These are phyloP conservation scores for Penicillium flavigenum DNA, from an alignment of 495 filamentous ascomycete species.

Conservation along the genomic window DNA sequence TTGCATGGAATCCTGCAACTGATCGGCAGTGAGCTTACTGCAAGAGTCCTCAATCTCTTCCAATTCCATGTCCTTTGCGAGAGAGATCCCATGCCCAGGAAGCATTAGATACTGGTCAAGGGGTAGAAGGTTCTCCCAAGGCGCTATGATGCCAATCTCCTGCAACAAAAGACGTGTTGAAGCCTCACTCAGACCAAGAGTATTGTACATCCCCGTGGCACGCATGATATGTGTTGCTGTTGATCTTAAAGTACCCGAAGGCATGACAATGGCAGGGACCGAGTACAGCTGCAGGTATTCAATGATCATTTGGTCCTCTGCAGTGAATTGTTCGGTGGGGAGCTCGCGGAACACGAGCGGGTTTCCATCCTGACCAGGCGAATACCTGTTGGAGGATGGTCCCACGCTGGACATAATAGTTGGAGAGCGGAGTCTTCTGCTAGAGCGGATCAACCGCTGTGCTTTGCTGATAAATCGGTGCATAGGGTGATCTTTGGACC, in stretches of 20 bases:
- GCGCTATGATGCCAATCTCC: constrained; percentile 77
- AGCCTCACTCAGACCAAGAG: constrained; percentile 50
- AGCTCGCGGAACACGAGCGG: constrained; percentile 44
- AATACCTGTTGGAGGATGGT: constrained; percentile 43
- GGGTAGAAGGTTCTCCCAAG: constrained; percentile 74
- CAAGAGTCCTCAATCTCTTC: constrained; percentile 29
- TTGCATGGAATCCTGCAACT: constrained; percentile 50
- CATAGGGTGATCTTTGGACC: constrained; percentile 40
- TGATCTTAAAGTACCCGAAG: constrained; percentile 54
- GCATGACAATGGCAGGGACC: constrained; percentile 49
- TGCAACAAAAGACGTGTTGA: constrained; percentile 73
- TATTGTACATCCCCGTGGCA: constrained; percentile 65
- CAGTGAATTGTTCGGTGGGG: constrained; percentile 33
- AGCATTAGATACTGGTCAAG: constrained; percentile 63
- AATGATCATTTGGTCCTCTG: constrained; percentile 58
- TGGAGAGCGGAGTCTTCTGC: constrained; percentile 60
- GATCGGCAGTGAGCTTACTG: constrained; percentile 26
- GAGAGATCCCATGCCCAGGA: constrained; percentile 50
- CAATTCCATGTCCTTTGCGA: constrained; percentile 34
- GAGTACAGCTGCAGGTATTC: constrained; percentile 65
- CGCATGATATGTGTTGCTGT: constrained; percentile 71
- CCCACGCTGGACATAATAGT: constrained; percentile 56
- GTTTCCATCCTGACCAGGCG: constrained; percentile 33
- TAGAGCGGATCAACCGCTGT: constrained; percentile 61
- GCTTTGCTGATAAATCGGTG: constrained; percentile 65